Percentiles rank a stretch among this genome's conserved stretches.
Conservation (phyloP, 2,329 filamentous ascomycete species). For the Rachicladosporium sp. region DNA sequence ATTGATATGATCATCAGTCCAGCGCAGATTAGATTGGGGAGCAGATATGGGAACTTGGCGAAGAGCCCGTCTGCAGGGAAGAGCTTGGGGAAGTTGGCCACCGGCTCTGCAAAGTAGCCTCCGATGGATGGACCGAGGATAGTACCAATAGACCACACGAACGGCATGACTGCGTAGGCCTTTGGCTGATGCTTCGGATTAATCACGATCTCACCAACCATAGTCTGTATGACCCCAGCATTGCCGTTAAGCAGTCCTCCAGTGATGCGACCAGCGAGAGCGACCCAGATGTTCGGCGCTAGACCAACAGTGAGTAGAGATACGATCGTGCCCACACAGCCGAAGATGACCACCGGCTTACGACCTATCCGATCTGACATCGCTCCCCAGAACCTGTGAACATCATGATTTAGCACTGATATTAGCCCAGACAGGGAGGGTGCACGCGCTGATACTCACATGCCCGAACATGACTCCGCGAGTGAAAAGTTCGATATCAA, state of each 20-base stretch:
- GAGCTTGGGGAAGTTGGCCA: constrained; percentile 55
- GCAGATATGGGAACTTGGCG: constrained; percentile 67
- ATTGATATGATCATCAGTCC: constrained; percentile 66
- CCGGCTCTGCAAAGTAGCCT: constrained; percentile 71
- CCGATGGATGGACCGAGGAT: constrained; percentile 83
- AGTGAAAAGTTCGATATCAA: constrained; percentile 79
- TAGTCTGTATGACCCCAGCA: constrained; percentile 64
- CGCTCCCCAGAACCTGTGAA: constrained; percentile 57
- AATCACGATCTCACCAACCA: constrained; percentile 78
- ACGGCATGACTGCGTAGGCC: constrained; percentile 86
- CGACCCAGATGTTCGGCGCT: constrained; percentile 71
- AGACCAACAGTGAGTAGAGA: constrained; percentile 77
- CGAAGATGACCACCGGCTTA: constrained; percentile 72
- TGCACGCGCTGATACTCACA: constrained; percentile 30
- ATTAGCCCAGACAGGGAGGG: not conserved
- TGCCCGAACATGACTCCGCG: constrained; percentile 69
- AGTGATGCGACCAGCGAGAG: constrained; percentile 60
- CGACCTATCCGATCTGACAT: constrained; percentile 72
- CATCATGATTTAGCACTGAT: not conserved
- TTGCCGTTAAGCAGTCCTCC: constrained; percentile 84
- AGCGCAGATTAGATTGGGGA: constrained; percentile 81
- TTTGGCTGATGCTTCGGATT: constrained; percentile 77
- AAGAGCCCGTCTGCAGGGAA: constrained; percentile 63
- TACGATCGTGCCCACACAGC: constrained; percentile 69
- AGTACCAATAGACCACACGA: constrained; percentile 83